Base-by-base conservation (phyloP, 1,284 basidiomycete genomes). In the Takashimella koratensis region DNA sequence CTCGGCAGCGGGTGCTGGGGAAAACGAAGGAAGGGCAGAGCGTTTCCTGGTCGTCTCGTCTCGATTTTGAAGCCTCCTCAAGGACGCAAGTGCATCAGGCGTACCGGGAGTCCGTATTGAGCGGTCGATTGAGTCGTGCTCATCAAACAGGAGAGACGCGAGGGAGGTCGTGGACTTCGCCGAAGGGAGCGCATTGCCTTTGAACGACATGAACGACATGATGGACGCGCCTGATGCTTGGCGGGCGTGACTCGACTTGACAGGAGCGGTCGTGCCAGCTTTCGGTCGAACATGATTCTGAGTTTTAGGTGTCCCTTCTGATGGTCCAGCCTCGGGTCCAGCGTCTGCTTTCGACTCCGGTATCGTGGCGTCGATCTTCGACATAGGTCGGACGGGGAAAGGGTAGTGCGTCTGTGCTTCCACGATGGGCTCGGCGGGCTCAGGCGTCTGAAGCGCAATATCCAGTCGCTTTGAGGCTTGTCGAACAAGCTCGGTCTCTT, bases 391-490 rank as follows among this genome's bases (percentile, higher is more conserved):
- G 8, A 8, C 16, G 16, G 30, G 30, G 16, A 36, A 36, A 16
- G 30, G 30, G 16, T 36, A 36, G 16, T 36, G 30, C 16, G 30
- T 8, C 16, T 36, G 30, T 8, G 30, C 30, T 16, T 36, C 10
- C 16, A 8, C 30, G 16, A 16, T 36, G 16, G 42, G 42, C 10
- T 19, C 42, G 19, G 19, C 42, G 6, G 42, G 42, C 19, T 23
- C 5, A 57, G 42, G 11, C 8, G 30, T 36, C 16, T 36, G 60
- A 27, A 56, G 50, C 20, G 70, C 49, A n/a, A 68, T 63, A 21
- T 68, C 59, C 22, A 73, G 60, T 25, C 68, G 58, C 24, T 64
- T 65, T 12, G 57, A 62, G 0, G 72, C 70, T 51, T 70, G 68
- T 12, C 53, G 49, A 11, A 74, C 62, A 8, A 74, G 59, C n/a